These are phyloP conservation scores for Cladosporium sp. DNA, from an alignment of 2,329 filamentous ascomycete species.

Conservation along the genomic window DNA sequence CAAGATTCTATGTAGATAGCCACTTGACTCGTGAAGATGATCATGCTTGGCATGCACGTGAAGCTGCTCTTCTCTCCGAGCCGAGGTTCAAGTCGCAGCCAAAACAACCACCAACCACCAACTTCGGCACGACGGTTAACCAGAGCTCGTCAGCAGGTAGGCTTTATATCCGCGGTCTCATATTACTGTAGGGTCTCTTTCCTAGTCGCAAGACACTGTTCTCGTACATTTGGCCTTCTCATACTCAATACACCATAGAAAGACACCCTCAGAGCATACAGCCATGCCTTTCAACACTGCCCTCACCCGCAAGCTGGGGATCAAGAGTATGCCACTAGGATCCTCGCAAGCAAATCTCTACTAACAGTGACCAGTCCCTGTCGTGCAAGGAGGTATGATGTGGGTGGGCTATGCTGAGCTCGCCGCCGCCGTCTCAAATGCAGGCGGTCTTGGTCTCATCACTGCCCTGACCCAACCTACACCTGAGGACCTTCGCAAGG, in stretches of 20 bases:
- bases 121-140: slow-evolving; percentile 19
- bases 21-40: neutral
- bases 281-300: slow-evolving; percentile 65
- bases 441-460: slow-evolving; percentile 79
- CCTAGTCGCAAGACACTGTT: neutral
- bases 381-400: slow-evolving; percentile 87
- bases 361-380: slow-evolving; percentile 58
- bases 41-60: slow-evolving; percentile 9
- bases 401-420: slow-evolving; percentile 80
- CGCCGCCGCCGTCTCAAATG: slow-evolving; percentile 73
- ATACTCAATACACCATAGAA: slow-evolving; percentile 12
- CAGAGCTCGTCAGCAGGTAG: slow-evolving; percentile 15
- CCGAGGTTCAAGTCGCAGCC: neutral
- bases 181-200: neutral
- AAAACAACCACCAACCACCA: neutral
- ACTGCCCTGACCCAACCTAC: slow-evolving; percentile 90
- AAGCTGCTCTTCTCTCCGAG: neutral
- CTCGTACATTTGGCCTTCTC: neutral
- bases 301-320: slow-evolving; percentile 62
- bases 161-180: slow-evolving; percentile 2
- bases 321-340: slow-evolving; percentile 41
- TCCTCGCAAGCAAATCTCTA: slow-evolving; percentile 4
- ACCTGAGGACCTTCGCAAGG: slow-evolving; percentile 86
- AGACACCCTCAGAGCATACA: slow-evolving; percentile 30
- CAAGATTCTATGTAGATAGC: neutral